Percentiles rank a stretch among this genome's conserved stretches.
Evolutionary conservation across 257 asterid genomes (phyloP).

Genomic region (Solanum medicagineum): DNA sequence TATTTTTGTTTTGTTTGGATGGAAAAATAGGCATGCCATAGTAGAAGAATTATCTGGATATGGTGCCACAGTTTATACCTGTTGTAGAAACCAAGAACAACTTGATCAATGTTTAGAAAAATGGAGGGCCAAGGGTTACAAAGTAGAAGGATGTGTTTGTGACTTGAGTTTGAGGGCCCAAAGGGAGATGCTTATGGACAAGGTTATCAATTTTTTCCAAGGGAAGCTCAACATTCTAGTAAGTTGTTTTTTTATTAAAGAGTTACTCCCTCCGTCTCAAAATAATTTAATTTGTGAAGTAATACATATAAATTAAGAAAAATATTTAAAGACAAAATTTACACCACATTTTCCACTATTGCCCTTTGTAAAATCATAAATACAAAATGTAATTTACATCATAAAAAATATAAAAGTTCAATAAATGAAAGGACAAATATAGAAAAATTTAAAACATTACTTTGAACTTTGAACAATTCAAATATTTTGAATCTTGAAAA

Average conservation of each 20-base stretch:
- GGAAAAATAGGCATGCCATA: conserved; percentile 12
- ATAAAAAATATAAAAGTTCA: no score
- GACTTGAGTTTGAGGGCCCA: conserved; percentile 13
- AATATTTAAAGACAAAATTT: no score
- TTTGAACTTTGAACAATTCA: no score
- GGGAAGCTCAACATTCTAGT: conserved; percentile 27
- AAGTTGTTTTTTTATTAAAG: not conserved
- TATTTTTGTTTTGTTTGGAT: not conserved
- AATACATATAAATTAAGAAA: no score
- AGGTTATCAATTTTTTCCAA: conserved; percentile 5
- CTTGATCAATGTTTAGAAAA: conserved; percentile 6
- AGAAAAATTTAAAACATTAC: no score
- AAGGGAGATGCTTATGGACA: conserved; percentile 10
- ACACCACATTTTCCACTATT: no score
- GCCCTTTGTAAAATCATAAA: no score
- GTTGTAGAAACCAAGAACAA: conserved; percentile 15
- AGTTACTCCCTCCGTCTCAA: no score
- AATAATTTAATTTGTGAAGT: no score
- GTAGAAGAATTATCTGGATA: conserved; percentile 26
- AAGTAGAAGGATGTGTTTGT: conserved; percentile 14
- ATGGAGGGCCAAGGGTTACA: conserved; percentile 16
- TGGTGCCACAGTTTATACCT: conserved; percentile 20
- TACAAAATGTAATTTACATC: no score
- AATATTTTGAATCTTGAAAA: no score
- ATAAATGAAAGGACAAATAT: no score